Evolutionary conservation across 108 stramenopile genomes (phyloP), one percentile per base, ranked within the genome.

Genomic region (Cylindrotheca closterium): DNA sequence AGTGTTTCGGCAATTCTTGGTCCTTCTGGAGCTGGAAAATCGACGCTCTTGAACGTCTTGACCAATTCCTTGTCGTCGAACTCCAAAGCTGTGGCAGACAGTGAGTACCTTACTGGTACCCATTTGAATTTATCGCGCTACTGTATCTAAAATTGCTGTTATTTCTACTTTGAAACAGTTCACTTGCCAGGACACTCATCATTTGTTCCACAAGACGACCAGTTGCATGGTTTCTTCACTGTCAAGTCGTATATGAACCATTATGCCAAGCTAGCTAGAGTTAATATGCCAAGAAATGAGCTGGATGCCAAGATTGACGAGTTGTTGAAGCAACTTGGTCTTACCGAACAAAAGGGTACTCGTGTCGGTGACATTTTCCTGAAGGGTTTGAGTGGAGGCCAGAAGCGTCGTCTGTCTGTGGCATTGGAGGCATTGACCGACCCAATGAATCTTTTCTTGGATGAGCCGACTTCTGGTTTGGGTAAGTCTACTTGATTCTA

Each of bases 401-500:
- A n/a, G n/a, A 81, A 84, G 61, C 55, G 86, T 18, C 68, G 94
- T 4, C 63, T 95, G 15, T 80, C 81, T 29, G 63, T 95, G 58
- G 91, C 82, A 18, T 61, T 95, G 37, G 87, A 76, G 33, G 84
- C 80, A 47, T 51, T 85, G 55, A 63, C 58, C 24, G 24, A 47
- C 31, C 84, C 84, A 0, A 56, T 71, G 3, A 77, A 76, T n/a
- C n/a, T n/a, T n/a, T n/a, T n/a, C n/a, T n/a, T n/a, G n/a, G n/a
- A n/a, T n/a, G n/a, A n/a, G n/a, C n/a, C n/a, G n/a, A n/a, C n/a
- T n/a, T n/a, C n/a, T n/a, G n/a, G n/a, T n/a, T n/a, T n/a, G n/a
- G n/a, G n/a, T n/a, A n/a, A n/a, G n/a, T n/a, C n/a, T n/a, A n/a
- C n/a, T n/a, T n/a, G n/a, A n/a, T n/a, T n/a, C n/a, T n/a, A n/a